Percentiles rank a stretch among this genome's conserved stretches.
Conservation (phyloP, 2,329 filamentous ascomycete genomes). For the Onygenales sp. region DNA sequence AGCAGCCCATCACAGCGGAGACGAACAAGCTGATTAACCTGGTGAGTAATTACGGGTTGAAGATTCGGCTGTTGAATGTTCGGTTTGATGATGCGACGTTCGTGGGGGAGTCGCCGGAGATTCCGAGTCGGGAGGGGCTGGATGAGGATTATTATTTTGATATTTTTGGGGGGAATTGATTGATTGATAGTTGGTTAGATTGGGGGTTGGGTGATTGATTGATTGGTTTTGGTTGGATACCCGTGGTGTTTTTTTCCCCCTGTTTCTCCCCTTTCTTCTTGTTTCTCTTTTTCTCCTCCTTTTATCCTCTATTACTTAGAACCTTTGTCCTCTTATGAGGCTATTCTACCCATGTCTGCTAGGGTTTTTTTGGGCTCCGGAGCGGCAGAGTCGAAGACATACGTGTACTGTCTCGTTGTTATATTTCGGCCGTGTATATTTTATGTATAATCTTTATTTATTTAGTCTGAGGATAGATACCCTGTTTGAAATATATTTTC, state of each 20-base stretch:
- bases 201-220: neutral
- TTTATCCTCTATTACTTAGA: neutral
- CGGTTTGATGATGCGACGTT: constrained; percentile 70
- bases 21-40: constrained; percentile 82
- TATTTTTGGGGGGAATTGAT: constrained; percentile 41
- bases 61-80: constrained; percentile 86
- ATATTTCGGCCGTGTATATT: neutral
- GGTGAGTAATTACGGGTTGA: constrained; percentile 82
- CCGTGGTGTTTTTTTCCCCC: constrained; percentile 8
- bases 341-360: too few species aligned
- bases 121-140: constrained; percentile 74
- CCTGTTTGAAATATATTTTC: neutral
- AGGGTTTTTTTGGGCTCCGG: too few species aligned
- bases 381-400: too few species aligned
- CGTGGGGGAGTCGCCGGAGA: constrained; percentile 58
- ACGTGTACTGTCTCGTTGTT: neutral
- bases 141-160: constrained; percentile 94
- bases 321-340: neutral
- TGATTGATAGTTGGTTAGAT: constrained; percentile 1
- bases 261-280: constrained; percentile 6
- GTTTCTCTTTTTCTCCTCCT: neutral
- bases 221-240: neutral
- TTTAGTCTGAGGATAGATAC: constrained; percentile 1
- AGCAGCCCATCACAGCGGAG: constrained; percentile 93
- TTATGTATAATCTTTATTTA: neutral